Base-by-base conservation (phyloP, 2,329 filamentous ascomycete species). In the Pyricularia pennisetigena region DNA sequence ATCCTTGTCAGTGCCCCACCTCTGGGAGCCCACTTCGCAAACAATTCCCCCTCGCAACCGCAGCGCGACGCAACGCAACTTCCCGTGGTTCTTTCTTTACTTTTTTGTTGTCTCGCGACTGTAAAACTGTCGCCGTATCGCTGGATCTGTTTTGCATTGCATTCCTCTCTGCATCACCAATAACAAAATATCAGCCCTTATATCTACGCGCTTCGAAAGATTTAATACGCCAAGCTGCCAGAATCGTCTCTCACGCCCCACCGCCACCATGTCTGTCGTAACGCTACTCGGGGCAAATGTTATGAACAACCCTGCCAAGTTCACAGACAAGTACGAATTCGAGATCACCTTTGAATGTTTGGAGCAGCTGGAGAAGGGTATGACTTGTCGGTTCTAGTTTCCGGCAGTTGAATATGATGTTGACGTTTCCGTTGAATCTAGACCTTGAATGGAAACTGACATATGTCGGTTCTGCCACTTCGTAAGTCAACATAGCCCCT, bases 391-490 rank as follows among this genome's bases (percentile, higher is more conserved):
- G 9, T 41, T 23, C 63, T 26, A 12, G 16, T 28, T 24, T 41
- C n/a, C 10, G 26, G 12, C 8, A 0, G 24, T 16, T 32, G 26
- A 49, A 41, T 16, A 7, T 30, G 28, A 24, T 35, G 65, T 64
- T 68, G 30, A 57, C 67, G 73, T 76, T 71, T 74, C 69, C 57
- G 54, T 35, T 12, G 41, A 26, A 54, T 62, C 41, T 75, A 97
- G 95, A 99, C 81, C 89, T 99, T 70, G 95, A 99, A 82, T 99
- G 95, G 95, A 99, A 99, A 82, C 85, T 99, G 75, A 99, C 93
- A 78, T 99, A 99, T 75, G 95, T 99, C 77, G 96, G 95, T 76
- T 99, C 95, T 74, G 95, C 96, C 71, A 98, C 94, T 69, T 97
- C 93, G 91, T 97, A 85, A 83, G 91, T 85, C 41, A 26, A 70